A percentile compares a stretch with the other conserved stretches of the same genome.
Evolutionary conservation across 192 early-diverging fungal genomes (phyloP).

Genomic region (Geranomyces variabilis): DNA sequence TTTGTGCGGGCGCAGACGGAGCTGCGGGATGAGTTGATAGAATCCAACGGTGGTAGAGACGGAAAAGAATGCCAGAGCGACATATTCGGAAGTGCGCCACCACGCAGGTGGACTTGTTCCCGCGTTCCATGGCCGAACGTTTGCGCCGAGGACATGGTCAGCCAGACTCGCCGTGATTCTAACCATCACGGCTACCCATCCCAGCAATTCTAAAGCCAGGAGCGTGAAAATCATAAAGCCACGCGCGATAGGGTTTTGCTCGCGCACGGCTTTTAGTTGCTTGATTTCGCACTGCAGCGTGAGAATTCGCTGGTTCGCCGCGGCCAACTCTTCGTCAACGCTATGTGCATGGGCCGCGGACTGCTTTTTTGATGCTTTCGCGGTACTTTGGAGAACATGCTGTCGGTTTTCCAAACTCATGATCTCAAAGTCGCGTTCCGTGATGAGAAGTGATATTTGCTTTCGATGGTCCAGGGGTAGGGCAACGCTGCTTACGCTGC

Average conservation of each 20-base stretch:
- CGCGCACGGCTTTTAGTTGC: conserved; percentile 29
- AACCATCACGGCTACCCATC: conserved; percentile 16
- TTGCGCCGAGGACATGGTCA: background rate
- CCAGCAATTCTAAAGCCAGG: background rate
- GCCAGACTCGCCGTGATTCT: conserved; percentile 17
- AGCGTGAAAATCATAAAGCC: background rate
- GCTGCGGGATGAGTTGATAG: conserved; percentile 15
- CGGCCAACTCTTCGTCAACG: background rate
- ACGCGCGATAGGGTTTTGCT: conserved; percentile 17
- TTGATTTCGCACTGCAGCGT: conserved; percentile 54
- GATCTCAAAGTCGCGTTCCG: conserved; percentile 31
- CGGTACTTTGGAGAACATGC: conserved; percentile 1
- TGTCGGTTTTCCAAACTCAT: conserved; percentile 33
- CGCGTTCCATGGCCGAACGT: background rate
- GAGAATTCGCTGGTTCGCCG: conserved; percentile 49
- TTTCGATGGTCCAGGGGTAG: conserved; percentile 27
- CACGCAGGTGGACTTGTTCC: conserved; percentile 7
- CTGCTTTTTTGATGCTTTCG: background rate
- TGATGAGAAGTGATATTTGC: conserved; percentile 3
- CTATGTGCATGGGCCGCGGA: background rate
- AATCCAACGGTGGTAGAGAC: conserved; percentile 28
- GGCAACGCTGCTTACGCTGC: background rate
- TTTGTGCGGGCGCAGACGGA: background rate
- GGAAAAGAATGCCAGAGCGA: conserved; percentile 19
- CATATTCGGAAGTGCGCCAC: conserved; percentile 17